These are phyloP conservation scores for Heterobasidion occidentale DNA, from an alignment of 1,284 basidiomycete species.

Conservation along the genomic window DNA sequence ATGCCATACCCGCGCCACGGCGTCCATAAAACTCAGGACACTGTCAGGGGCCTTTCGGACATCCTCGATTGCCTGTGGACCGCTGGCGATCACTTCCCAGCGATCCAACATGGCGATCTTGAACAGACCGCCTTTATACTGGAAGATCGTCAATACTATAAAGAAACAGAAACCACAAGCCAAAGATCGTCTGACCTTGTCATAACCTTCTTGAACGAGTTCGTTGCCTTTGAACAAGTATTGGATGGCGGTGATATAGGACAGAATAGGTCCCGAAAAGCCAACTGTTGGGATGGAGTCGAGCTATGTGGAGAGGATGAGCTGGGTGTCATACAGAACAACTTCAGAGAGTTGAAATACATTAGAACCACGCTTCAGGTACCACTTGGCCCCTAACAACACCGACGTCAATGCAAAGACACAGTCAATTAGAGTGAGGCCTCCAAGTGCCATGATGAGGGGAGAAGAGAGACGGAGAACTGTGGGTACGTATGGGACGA, in stretches of 20 bases:
- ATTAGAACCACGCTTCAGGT: too few species aligned
- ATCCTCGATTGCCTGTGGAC: slow-evolving; percentile 24
- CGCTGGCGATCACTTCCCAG: slow-evolving; percentile 26
- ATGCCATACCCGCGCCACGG: slow-evolving; percentile 75
- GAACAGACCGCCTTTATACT: slow-evolving; percentile 25
- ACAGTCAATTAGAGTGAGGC: too few species aligned
- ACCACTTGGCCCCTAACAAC: too few species aligned
- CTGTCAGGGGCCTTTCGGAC: slow-evolving; percentile 26
- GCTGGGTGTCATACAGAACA: too few species aligned
- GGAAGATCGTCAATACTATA: background rate
- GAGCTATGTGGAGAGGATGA: slow-evolving; percentile 1
- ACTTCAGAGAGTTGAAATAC: too few species aligned
- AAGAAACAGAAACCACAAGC: background rate
- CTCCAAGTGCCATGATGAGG: too few species aligned
- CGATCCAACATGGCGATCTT: slow-evolving; percentile 21
- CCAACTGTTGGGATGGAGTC: slow-evolving; percentile 7
- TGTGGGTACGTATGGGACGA: too few species aligned
- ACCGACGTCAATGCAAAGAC: too few species aligned
- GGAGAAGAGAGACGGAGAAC: too few species aligned
- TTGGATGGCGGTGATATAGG: slow-evolving; percentile 14
- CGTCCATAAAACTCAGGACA: slow-evolving; percentile 75
- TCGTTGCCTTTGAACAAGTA: slow-evolving; percentile 11
- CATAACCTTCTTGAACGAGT: slow-evolving; percentile 21
- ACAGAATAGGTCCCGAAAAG: slow-evolving; percentile 8
- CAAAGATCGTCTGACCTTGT: slow-evolving; percentile 13